Evolutionary conservation across 352 stramenopile species (phyloP), one percentile per base, ranked within the genome.

Genomic region (Pythium periplocum): DNA sequence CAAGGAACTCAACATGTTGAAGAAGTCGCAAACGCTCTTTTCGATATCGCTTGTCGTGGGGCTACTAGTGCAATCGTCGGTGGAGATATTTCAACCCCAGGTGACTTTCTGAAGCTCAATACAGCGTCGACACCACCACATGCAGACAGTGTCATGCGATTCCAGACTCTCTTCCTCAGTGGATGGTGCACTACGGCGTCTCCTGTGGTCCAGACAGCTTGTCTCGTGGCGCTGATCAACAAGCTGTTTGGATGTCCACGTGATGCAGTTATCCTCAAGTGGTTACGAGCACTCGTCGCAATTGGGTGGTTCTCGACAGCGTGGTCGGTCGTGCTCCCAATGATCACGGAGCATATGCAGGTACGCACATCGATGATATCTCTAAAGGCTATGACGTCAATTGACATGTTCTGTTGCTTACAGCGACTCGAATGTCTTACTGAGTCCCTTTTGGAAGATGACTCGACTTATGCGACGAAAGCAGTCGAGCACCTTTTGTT

Each of bases 401-500:
- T 26, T 26, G 43, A 48, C 17, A 39, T 64, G 39, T 40, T 41
- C 9, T 51, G 0, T 41, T 53, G 2, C 12, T 2, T 45, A 8
- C 39, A 88, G 77, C 67, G 41, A 6, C 51, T 77, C 33, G 50
- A 71, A 2, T 62, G 62, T 2, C 62, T 90, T 31, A 78, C 44
- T 2, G 78, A 89, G 46, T 59, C 65, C 0, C 17, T 83, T 0
- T 47, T 90, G 26, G 59, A 77, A 34, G 70, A 86, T 45, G 48
- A 71, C 8, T 85, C 76, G 3, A 8, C 51, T 9, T 55, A 53
- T 4, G 55, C 72, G 1, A 48, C 59, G 7, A 61, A 53, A 43
- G 55, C 56, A 4, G 64, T 85, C 17, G 75, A 87, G 47, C 57
- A 51, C 2, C 55, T 90, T 3, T 53, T 90, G 30, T 90, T 90